Conservation (phyloP, 2,329 filamentous ascomycete genomes). For the Trichoderma arundinaceum region DNA sequence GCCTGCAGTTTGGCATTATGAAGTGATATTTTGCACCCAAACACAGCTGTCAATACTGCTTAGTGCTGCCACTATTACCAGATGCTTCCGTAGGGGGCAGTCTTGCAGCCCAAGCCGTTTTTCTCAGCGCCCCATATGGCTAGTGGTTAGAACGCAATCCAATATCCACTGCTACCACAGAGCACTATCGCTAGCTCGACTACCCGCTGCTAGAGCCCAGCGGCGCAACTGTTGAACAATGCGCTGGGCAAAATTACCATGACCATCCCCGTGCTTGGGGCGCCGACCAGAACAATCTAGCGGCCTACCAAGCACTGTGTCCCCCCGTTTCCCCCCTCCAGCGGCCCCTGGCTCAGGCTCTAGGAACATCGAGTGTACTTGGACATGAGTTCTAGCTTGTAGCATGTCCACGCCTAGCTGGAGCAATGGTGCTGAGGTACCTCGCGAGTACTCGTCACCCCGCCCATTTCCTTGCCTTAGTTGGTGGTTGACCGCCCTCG, state of each 20-base stretch:
- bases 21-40: neutral
- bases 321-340: neutral
- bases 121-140: no score
- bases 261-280: neutral
- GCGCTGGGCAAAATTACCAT: neutral
- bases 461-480: conserved; percentile 17
- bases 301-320: conserved; percentile 16
- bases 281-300: conserved; percentile 22
- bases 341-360: conserved; percentile 14
- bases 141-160: no score
- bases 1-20: neutral
- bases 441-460: conserved; percentile 10
- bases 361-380: neutral
- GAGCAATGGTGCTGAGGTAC: neutral
- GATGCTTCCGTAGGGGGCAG: no score
- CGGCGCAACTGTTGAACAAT: no score
- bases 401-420: neutral
- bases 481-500: conserved; percentile 18
- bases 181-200: no score
- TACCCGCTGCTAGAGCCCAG: no score
- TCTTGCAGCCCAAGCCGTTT: no score
- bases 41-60: no score
- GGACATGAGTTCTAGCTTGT: neutral
- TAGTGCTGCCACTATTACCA: no score
- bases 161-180: no score